A percentile compares a stretch with the other conserved stretches of the same genome.
Conservation (phyloP, 495 filamentous ascomycete species). For the Aspergillus sclerotiicarbonarius region DNA sequence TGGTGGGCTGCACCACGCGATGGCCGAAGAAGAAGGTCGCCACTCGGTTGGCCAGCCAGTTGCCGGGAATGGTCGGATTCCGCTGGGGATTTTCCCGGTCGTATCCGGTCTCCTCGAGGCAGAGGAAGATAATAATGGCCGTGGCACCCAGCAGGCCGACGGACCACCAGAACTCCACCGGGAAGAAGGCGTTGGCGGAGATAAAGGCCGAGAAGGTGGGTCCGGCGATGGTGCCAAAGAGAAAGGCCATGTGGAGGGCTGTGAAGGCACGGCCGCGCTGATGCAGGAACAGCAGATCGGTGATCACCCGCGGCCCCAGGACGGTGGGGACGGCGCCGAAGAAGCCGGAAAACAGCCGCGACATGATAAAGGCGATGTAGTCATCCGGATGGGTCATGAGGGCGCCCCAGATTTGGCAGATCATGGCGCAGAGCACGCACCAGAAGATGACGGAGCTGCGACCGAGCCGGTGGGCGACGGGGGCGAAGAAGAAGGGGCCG, state of each 20-base stretch:
- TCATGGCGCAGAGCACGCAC: conserved; percentile 34
- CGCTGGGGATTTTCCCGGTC: conserved; percentile 19
- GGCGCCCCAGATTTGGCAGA: conserved; percentile 40
- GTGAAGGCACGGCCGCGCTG: conserved; percentile 47
- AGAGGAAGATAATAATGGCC: conserved; percentile 41
- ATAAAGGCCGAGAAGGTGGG: conserved; percentile 49
- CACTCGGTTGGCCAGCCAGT: conserved; percentile 37
- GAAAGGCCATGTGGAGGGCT: conserved; percentile 36
- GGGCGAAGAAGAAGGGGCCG: conserved; percentile 44
- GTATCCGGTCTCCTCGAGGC: conserved; percentile 47
- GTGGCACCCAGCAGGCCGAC: conserved; percentile 39
- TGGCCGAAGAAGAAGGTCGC: conserved; percentile 45
- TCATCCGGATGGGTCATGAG: conserved; percentile 40
- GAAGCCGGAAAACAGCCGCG: conserved; percentile 41
- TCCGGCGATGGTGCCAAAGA: conserved; percentile 41
- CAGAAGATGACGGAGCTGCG: conserved; percentile 45
- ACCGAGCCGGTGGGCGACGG: conserved; percentile 37
- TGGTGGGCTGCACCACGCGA: not conserved
- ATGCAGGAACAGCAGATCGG: conserved; percentile 48
- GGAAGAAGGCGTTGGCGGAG: conserved; percentile 38
- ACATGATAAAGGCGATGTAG: conserved; percentile 44
- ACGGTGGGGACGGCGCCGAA: conserved; percentile 39
- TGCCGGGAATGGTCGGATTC: conserved; percentile 21
- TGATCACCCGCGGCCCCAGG: conserved; percentile 39
- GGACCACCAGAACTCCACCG: conserved; percentile 52